Percentiles rank a stretch among this genome's conserved stretches.
Conservation (phyloP, 768 basidiomycete genomes). For the Suillus subluteus region DNA sequence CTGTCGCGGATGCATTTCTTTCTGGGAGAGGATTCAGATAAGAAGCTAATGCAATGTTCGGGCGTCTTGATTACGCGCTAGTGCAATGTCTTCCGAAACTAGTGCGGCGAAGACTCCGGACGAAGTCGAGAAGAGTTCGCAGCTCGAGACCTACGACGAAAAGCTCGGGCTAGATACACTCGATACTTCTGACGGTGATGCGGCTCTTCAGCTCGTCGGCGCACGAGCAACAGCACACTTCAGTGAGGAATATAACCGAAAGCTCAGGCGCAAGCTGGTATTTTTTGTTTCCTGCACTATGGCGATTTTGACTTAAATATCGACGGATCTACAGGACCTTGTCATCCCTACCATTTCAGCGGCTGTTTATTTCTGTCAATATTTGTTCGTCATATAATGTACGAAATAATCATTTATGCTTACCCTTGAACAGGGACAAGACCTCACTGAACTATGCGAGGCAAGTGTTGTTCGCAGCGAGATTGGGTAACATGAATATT, state of each 20-base stretch:
- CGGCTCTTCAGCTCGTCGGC: slow-evolving; percentile 64
- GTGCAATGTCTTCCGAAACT: slow-evolving; percentile 24
- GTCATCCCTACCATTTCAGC: slow-evolving; percentile 60
- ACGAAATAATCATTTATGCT: slow-evolving; percentile 10
- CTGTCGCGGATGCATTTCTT: slow-evolving; percentile 15
- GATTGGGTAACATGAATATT: slow-evolving; percentile 3
- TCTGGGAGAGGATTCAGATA: slow-evolving; percentile 15
- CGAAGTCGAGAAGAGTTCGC: slow-evolving; percentile 21
- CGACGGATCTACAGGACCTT: slow-evolving; percentile 40
- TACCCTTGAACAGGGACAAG: slow-evolving; percentile 53
- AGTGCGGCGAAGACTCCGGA: slow-evolving; percentile 14
- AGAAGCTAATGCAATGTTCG: slow-evolving; percentile 11
- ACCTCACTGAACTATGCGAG: slow-evolving; percentile 74
- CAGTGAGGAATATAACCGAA: slow-evolving; percentile 62
- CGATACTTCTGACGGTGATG: slow-evolving; percentile 53
- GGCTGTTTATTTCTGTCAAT: slow-evolving; percentile 71
- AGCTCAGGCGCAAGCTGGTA: slow-evolving; percentile 62
- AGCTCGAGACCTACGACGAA: slow-evolving; percentile 34
- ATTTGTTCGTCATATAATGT: slow-evolving; percentile 45
- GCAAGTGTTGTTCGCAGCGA: slow-evolving; percentile 30
- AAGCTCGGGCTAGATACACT: slow-evolving; percentile 34
- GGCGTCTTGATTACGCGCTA: slow-evolving; percentile 3
- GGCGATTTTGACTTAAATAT: neutral
- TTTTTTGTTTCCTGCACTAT: slow-evolving; percentile 2
- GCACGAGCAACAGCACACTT: slow-evolving; percentile 52